Evolutionary conservation across 352 stramenopile genomes (phyloP).

Genomic region (Phytophthora cryptogea): DNA sequence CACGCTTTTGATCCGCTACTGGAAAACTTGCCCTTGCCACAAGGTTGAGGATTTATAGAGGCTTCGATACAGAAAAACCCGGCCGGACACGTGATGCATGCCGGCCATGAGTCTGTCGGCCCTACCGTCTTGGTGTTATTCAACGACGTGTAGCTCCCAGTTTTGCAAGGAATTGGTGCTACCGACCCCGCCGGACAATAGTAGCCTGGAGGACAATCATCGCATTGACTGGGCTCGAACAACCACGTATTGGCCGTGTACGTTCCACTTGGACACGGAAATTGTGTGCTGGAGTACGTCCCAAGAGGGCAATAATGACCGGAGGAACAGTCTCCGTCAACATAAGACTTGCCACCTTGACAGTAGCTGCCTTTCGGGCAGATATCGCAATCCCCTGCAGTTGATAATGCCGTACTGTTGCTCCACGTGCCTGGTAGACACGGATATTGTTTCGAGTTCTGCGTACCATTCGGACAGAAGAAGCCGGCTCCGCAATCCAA

Average conservation of each 20-base stretch:
- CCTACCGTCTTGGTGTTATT: constrained; percentile 78
- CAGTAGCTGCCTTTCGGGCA: constrained; percentile 90
- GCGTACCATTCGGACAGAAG: constrained; percentile 85
- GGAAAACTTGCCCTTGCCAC: constrained; percentile 71
- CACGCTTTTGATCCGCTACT: constrained; percentile 58
- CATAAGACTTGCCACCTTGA: constrained; percentile 70
- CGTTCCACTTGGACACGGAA: constrained; percentile 84
- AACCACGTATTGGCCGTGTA: constrained; percentile 80
- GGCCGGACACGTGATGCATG: constrained; percentile 75
- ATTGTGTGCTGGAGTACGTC: constrained; percentile 65
- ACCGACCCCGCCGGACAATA: constrained; percentile 76
- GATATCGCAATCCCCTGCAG: constrained; percentile 69
- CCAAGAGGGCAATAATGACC: constrained; percentile 91
- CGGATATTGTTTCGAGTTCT: constrained; percentile 68
- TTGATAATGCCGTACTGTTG: constrained; percentile 62
- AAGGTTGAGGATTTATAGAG: constrained; percentile 61
- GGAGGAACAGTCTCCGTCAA: constrained; percentile 71
- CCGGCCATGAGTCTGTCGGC: constrained; percentile 53
- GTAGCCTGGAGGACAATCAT: constrained; percentile 76
- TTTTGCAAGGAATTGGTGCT: constrained; percentile 66
- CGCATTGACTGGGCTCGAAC: constrained; percentile 75
- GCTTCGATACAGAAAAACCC: constrained; percentile 85
- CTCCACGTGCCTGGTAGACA: constrained; percentile 91
- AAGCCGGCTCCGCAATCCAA: constrained; percentile 70
- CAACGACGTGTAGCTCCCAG: constrained; percentile 71